Evolutionary conservation across 495 filamentous ascomycete species (phyloP).

Genomic region (Tirmania nivea): DNA sequence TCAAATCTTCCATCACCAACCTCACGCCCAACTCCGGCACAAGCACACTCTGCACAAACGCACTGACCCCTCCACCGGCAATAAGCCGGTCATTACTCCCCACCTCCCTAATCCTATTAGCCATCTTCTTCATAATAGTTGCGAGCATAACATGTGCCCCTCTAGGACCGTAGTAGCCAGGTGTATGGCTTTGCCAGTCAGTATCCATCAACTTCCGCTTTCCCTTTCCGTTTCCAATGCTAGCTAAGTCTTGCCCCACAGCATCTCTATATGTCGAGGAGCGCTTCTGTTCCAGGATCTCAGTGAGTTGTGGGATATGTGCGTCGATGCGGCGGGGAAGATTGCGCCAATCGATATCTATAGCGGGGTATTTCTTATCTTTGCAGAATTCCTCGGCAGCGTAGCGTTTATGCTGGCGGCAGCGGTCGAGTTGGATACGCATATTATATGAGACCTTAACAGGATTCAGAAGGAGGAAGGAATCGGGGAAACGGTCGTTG

Average conservation of each 20-base stretch:
- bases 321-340: neutral
- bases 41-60: conserved; percentile 64
- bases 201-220: neutral
- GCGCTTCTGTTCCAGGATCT: neutral
- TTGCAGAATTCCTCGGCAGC: neutral
- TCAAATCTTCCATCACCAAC: conserved; percentile 75
- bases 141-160: conserved; percentile 45
- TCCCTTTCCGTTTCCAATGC: neutral
- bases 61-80: conserved; percentile 42
- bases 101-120: conserved; percentile 37
- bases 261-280: neutral
- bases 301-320: neutral
- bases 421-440: neutral
- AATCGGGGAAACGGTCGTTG: neutral
- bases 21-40: conserved; percentile 62
- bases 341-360: neutral
- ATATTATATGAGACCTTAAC: neutral
- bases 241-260: neutral
- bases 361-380: neutral
- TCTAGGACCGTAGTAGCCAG: conserved; percentile 74
- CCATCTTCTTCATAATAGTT: conserved; percentile 39
- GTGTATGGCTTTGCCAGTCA: conserved; percentile 8
- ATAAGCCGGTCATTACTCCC: conserved; percentile 46
- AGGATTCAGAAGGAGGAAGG: neutral
- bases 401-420: neutral